Base-by-base conservation (phyloP, 768 basidiomycete genomes). In the Candolleomyces efflorescens region DNA sequence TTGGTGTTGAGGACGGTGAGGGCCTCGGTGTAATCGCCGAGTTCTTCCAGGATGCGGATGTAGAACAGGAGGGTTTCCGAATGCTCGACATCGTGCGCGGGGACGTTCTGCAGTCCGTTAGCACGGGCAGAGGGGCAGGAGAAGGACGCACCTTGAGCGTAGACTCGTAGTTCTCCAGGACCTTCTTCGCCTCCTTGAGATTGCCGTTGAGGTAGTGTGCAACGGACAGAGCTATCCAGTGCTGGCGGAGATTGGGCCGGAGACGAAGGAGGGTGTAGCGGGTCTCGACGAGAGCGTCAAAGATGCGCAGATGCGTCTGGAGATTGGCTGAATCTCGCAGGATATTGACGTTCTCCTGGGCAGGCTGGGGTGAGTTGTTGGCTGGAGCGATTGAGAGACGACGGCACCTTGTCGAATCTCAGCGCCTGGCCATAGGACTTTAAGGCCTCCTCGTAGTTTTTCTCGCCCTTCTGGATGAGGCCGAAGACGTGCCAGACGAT, bases 401-500 rank as follows among this genome's bases (percentile, higher is more conserved):
- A 32, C 32, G 32, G 32, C 32, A 96, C 95, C 76, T 88, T 89
- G 75, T 98, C 97, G 65, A 90, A 91, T 59, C 82, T 82, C 62
- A 95, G 75, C 2, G 95, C 96, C 75, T 92, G 90, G 1, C 82
- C 84, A 71, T 98, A 98, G 23, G 94, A 94, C 66, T 94, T 91
- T 65, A 93, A 79, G 0, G 97, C 94, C 66, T 95, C 94, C 62
- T 92, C 92, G 65, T 93, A 98, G 67, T 96, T 93, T 72, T 90
- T 94, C 69, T 97, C 91, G 9, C 88, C 89, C 71, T 96, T 93
- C 70, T 94, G 90, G 20, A 97, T 85, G 65, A 99, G 87, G 24
- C 94, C 97, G 69, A 93, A 90, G 62, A 98, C 96, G 72, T 99
- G 97, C 95, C 97, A 98, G 68, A 88, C 89, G 68, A 99, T 98